Evolutionary conservation across 164 flowering plant genomes (phyloP), one percentile per base, ranked within the genome.

Genomic region (Chimonanthus praecox): DNA sequence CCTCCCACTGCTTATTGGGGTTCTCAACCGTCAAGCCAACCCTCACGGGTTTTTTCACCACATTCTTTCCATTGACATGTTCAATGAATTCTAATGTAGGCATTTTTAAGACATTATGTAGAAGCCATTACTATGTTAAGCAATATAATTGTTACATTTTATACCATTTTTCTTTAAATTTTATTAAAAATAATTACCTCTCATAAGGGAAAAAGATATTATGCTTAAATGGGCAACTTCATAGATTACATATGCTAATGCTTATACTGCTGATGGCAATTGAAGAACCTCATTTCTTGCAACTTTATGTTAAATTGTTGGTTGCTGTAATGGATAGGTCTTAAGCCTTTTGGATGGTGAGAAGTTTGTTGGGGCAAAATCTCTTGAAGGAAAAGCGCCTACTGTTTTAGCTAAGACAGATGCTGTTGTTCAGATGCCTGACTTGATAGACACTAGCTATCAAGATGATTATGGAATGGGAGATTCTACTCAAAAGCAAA

Each of bases 391-490:
- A 68, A 85, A 80, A 58, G 70, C 81, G 43, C 68, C 80, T 8
- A 70, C 44, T 54, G 67, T 77, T 64, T 85, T 83, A 77, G 75
- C 77, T 51, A 87, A 80, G 72, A 74, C 74, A 20, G 49, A 73
- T 75, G 61, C 83, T 47, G 75, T 64, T 69, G 75, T 84, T 77
- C 85, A 88, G 75, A 82, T 95, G 85, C 98, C 99, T 7, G 88
- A 95, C 80, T 84, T 95, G 72, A 89, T 95, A 78, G 99, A 95
- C 83, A 92, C 99, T 47, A 84, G 87, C 71, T 88, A 83, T 72
- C 21, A 84, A 67, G 80, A 80, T 74, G 85, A 82, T 75, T 48
- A 61, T 78, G 87, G 81, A 74, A 74, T 54, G 47, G 83, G 79
- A 68, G 81, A 83, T 71, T 69, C 74, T 64, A 11, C 67, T 49